Percentiles rank a stretch among this genome's conserved stretches.
Evolutionary conservation across 2,329 filamentous ascomycete genomes (phyloP).

Genomic region (Colletotrichum higginsianum): DNA sequence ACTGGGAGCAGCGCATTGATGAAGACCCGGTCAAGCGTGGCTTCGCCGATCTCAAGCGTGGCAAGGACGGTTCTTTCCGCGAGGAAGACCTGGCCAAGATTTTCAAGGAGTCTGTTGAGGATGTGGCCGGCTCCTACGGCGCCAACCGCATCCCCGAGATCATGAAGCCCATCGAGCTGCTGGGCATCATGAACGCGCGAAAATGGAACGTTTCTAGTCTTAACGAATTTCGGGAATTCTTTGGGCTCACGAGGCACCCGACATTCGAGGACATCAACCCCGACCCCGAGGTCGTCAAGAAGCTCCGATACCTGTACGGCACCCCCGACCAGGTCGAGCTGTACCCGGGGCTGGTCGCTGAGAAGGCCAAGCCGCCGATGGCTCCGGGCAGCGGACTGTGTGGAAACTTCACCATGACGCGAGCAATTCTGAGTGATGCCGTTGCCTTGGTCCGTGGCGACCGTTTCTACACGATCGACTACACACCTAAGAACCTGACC

Average conservation of each 20-base stretch:
- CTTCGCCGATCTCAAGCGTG: constrained; percentile 65
- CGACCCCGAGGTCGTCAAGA: constrained; percentile 66
- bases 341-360: constrained; percentile 64
- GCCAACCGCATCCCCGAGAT: constrained; percentile 70
- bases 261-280: constrained; percentile 73
- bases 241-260: constrained; percentile 67
- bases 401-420: constrained; percentile 60
- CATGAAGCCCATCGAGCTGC: constrained; percentile 70
- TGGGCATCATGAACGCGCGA: constrained; percentile 72
- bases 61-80: constrained; percentile 64
- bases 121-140: constrained; percentile 63
- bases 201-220: constrained; percentile 66
- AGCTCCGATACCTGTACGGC: constrained; percentile 67
- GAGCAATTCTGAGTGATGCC: constrained; percentile 74
- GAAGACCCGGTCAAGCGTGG: constrained; percentile 67
- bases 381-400: constrained; percentile 63
- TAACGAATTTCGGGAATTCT: constrained; percentile 76
- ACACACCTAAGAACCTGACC: constrained; percentile 72
- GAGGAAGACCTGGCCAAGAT: constrained; percentile 70
- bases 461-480: constrained; percentile 75
- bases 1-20: constrained; percentile 58
- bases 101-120: constrained; percentile 67
- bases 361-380: constrained; percentile 65
- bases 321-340: constrained; percentile 74
- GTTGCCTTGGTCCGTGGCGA: constrained; percentile 75